phyloP scores from a whole-genome alignment of 2,329 filamentous ascomycete genomes.

The Madurella mycetomatis region DNA sequence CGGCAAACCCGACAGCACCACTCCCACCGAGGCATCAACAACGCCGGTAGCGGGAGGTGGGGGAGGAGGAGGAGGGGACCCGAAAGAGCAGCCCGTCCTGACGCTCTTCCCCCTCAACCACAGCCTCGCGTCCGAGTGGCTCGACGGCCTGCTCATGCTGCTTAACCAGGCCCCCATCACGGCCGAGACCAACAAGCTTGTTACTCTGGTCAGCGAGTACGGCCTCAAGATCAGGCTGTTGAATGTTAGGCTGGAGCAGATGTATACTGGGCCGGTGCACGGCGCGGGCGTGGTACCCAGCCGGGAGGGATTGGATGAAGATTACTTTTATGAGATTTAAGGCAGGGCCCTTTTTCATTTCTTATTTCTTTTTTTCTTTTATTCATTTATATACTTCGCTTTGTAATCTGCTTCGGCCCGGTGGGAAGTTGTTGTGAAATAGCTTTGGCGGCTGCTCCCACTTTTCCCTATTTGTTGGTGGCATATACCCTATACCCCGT shows the following conservation, averaged over 20 bases:
- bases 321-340: constrained; percentile 85
- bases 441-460: no score
- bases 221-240: constrained; percentile 87
- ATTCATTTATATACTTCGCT: no score
- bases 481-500: no score
- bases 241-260: constrained; percentile 82
- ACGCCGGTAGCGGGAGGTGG: constrained; percentile 29
- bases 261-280: constrained; percentile 61
- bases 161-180: constrained; percentile 94
- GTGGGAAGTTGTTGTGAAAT: no score
- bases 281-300: constrained; percentile 74
- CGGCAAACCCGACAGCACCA: constrained; percentile 15
- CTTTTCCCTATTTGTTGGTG: no score
- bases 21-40: constrained; percentile 18
- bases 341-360: not conserved
- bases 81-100: constrained; percentile 68
- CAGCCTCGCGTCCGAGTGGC: constrained; percentile 87
- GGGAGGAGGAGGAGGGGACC: constrained; percentile 38
- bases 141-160: constrained; percentile 92
- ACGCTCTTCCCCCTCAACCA: constrained; percentile 78
- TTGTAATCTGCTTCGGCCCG: no score
- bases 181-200: constrained; percentile 87
- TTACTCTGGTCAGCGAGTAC: constrained; percentile 81
- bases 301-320: constrained; percentile 80
- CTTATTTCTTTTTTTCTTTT: not conserved